phyloP scores from a whole-genome alignment of 495 filamentous ascomycete species.

The Aspergillus bertholletiae region DNA sequence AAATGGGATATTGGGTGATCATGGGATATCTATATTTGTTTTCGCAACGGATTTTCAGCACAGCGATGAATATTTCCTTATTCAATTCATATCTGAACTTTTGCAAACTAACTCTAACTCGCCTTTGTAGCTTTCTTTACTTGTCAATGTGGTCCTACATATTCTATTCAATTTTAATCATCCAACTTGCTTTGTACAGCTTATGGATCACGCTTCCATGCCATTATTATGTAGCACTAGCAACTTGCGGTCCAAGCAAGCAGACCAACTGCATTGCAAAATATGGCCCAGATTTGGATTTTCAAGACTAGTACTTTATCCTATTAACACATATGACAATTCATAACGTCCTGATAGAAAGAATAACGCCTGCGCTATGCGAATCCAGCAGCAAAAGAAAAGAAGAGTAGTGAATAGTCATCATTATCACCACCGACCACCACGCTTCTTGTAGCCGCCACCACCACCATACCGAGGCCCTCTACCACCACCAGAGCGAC shows the following conservation, averaged over 20 bases:
- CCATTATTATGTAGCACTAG: background rate
- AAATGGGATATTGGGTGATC: conserved; percentile 12
- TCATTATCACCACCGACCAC: conserved; percentile 34
- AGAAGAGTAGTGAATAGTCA: conserved; percentile 5
- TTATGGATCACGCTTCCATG: background rate
- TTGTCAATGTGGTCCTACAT: background rate
- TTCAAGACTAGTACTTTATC: background rate
- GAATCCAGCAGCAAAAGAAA: conserved; percentile 20
- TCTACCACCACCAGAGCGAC: conserved; percentile 34
- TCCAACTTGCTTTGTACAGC: too few species aligned
- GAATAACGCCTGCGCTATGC: conserved; percentile 50
- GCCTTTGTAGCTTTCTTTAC: background rate
- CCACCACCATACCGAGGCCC: conserved; percentile 38
- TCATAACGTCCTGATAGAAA: conserved; percentile 18
- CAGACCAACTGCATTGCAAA: background rate
- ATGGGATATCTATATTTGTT: conserved; percentile 6
- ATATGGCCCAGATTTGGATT: background rate
- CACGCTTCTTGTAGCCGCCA: conserved; percentile 40
- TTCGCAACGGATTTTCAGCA: background rate
- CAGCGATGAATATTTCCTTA: background rate
- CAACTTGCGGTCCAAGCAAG: background rate
- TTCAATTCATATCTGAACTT: background rate
- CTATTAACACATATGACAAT: conserved; percentile 17
- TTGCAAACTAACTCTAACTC: background rate
- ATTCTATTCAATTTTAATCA: background rate